Evolutionary conservation across 1,284 basidiomycete species (phyloP).

Genomic region (Testicularia cyperi): DNA sequence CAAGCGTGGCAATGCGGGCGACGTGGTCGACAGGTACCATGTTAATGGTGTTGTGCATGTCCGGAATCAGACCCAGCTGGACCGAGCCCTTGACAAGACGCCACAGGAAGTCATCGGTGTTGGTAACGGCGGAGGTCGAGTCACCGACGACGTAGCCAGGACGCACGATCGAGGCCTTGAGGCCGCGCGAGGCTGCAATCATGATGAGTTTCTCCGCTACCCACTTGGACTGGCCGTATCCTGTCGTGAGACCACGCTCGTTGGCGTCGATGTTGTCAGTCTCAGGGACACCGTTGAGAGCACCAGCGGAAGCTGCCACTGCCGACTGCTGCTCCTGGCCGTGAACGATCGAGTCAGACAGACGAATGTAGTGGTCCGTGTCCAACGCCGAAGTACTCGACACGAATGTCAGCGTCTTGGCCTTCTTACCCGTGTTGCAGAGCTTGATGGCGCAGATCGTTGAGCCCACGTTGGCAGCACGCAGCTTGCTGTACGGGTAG

Average conservation of each 20-base stretch:
- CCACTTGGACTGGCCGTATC: constrained; percentile 98
- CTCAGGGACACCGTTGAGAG: constrained; percentile 74
- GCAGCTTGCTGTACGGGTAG: constrained; percentile 92
- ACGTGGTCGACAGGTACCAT: constrained; percentile 99
- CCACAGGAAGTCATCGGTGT: constrained; percentile 99
- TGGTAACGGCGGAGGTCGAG: constrained; percentile 77
- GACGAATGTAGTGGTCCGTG: constrained; percentile 81
- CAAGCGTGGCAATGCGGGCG: constrained; percentile 72
- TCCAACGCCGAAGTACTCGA: constrained; percentile 93
- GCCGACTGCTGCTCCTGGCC: constrained; percentile 14
- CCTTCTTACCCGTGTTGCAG: constrained; percentile 66
- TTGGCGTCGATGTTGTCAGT: constrained; percentile 88
- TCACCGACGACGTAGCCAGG: constrained; percentile 97
- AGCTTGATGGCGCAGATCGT: constrained; percentile 83
- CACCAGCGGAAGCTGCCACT: constrained; percentile 7
- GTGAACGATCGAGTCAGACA: constrained; percentile 68
- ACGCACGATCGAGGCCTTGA: constrained; percentile 84
- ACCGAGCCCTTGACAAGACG: constrained; percentile 95
- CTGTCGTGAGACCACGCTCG: constrained; percentile 74
- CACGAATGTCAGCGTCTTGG: constrained; percentile 85
- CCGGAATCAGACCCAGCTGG: constrained; percentile 89
- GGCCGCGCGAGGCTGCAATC: constrained; percentile 81
- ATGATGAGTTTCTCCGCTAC: constrained; percentile 92
- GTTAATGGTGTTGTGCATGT: constrained; percentile 98
- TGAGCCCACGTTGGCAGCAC: constrained; percentile 84